These are phyloP conservation scores for Penicillium decumbens DNA, from an alignment of 2,329 filamentous ascomycete species.

Conservation along the genomic window DNA sequence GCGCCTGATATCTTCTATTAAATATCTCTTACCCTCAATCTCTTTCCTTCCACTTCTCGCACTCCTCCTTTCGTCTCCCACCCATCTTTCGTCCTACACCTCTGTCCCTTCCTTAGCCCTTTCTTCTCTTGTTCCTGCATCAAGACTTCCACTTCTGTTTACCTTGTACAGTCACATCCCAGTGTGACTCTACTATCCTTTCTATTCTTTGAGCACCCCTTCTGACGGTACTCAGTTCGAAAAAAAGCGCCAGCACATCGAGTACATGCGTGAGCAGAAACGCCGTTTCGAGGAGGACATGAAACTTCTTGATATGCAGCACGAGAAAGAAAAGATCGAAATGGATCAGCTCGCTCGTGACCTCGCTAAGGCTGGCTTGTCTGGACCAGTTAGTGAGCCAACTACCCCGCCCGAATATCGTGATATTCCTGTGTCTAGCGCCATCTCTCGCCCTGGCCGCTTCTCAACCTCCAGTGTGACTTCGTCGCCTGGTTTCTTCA, in stretches of 20 bases:
- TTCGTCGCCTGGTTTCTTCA: constrained; percentile 71
- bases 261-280: constrained; percentile 82
- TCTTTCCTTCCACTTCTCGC: too few species aligned
- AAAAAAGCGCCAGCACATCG: constrained; percentile 89
- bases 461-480: constrained; percentile 86
- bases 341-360: constrained; percentile 81
- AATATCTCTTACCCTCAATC: not conserved
- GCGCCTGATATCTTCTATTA: not conserved
- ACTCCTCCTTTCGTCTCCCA: not conserved
- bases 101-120: not conserved
- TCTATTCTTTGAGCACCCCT: constrained; percentile 16
- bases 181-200: not conserved
- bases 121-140: not conserved
- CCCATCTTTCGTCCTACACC: not conserved
- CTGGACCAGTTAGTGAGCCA: constrained; percentile 84
- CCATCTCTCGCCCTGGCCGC: constrained; percentile 77
- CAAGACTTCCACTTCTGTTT: not conserved
- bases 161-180: not conserved
- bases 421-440: constrained; percentile 72
- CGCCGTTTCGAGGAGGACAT: constrained; percentile 88
- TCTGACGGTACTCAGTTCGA: constrained; percentile 64
- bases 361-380: constrained; percentile 54
- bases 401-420: constrained; percentile 93
- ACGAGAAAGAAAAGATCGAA: constrained; percentile 76
- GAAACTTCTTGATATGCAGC: constrained; percentile 80